Percentiles rank a stretch among this genome's conserved stretches.
phyloP scores from a whole-genome alignment of 495 filamentous ascomycete species.

The Aspergillus cristatus region DNA sequence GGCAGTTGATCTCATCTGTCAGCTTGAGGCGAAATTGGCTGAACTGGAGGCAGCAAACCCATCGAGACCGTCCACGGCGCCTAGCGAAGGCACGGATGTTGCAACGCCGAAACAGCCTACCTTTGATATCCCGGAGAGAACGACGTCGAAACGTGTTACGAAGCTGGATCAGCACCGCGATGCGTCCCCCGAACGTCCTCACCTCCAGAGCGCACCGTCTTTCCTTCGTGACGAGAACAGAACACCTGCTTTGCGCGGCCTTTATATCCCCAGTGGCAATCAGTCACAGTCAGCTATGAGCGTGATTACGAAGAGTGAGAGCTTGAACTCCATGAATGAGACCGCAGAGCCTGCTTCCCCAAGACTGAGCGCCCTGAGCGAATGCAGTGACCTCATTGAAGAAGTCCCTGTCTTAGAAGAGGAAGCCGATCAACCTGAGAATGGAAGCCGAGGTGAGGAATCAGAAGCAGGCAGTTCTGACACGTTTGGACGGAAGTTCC shows the following conservation, averaged over 20 bases:
- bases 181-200: slow-evolving; percentile 18
- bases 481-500: slow-evolving; percentile 5
- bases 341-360: slow-evolving; percentile 42
- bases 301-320: slow-evolving; percentile 29
- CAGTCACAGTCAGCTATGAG: slow-evolving; percentile 22
- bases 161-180: slow-evolving; percentile 7
- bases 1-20: slow-evolving; percentile 70
- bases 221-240: slow-evolving; percentile 55
- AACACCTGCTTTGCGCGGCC: slow-evolving; percentile 55
- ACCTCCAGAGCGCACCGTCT: slow-evolving; percentile 48
- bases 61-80: slow-evolving; percentile 18
- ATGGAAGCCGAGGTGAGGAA: slow-evolving; percentile 25
- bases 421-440: slow-evolving; percentile 25
- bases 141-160: slow-evolving; percentile 25
- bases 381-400: slow-evolving; percentile 74
- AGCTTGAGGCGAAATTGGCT: slow-evolving; percentile 59
- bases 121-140: slow-evolving; percentile 33
- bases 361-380: slow-evolving; percentile 65
- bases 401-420: too few species aligned
- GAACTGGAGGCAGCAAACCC: slow-evolving; percentile 29
- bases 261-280: slow-evolving; percentile 46
- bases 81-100: slow-evolving; percentile 16
- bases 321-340: slow-evolving; percentile 25
- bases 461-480: slow-evolving; percentile 8
- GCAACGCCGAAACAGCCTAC: slow-evolving; percentile 19